Percentiles rank a stretch among this genome's conserved stretches.
phyloP scores from a whole-genome alignment of 2,329 filamentous ascomycete species.

The Clarireedia homoeocarpa region DNA sequence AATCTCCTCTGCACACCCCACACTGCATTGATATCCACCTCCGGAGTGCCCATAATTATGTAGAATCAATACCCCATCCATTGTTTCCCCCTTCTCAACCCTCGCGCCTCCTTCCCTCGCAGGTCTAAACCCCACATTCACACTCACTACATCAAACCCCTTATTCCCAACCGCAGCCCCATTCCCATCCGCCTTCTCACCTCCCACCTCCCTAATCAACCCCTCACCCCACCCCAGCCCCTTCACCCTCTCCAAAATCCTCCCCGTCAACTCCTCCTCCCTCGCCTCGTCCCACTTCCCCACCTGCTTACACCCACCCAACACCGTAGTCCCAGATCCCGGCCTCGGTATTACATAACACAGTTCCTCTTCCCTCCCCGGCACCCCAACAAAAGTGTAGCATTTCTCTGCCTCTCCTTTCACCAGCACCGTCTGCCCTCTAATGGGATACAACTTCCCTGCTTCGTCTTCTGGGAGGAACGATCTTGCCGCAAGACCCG shows the following conservation, averaged over 20 bases:
- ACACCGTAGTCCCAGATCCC: constrained; percentile 33
- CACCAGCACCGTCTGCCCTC: constrained; percentile 39
- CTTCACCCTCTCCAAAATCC: constrained; percentile 10
- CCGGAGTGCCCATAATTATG: constrained; percentile 42
- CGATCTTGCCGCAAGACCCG: constrained; percentile 33
- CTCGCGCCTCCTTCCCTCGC: constrained; percentile 30
- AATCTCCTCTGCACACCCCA: constrained; percentile 25
- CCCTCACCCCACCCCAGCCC: constrained; percentile 2
- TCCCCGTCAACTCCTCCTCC: constrained; percentile 27
- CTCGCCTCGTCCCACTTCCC: constrained; percentile 29
- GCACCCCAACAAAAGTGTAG: not conserved
- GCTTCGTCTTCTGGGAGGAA: constrained; percentile 29
- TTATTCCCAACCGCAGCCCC: not conserved
- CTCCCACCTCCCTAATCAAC: not conserved
- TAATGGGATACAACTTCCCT: constrained; percentile 33
- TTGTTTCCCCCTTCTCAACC: constrained; percentile 25
- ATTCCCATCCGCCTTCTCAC: not conserved
- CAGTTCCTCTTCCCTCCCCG: not conserved
- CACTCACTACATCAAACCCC: constrained; percentile 6
- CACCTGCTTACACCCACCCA: constrained; percentile 38
- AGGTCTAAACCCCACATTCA: constrained; percentile 13
- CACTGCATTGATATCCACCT: constrained; percentile 32
- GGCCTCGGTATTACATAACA: constrained; percentile 36
- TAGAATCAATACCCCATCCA: constrained; percentile 29
- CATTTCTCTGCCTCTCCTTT: constrained; percentile 30